Evolutionary conservation across 2,329 filamentous ascomycete genomes (phyloP).

Genomic region (Calonectria crousiana): DNA sequence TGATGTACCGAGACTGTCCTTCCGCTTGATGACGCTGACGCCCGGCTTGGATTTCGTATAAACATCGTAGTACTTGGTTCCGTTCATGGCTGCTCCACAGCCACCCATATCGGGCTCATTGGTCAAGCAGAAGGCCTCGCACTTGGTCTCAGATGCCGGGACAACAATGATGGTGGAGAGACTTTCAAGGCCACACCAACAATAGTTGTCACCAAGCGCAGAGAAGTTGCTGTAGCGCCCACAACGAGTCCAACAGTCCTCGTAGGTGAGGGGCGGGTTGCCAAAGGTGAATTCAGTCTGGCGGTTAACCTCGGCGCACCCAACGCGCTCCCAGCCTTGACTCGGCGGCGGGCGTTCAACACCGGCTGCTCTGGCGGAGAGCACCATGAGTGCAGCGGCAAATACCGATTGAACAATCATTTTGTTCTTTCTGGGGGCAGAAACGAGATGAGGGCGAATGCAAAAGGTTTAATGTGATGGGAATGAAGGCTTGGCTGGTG

Average conservation of each 20-base stretch:
- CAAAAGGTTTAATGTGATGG: background rate
- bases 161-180: background rate
- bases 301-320: background rate
- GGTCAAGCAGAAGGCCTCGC: background rate
- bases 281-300: background rate
- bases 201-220: background rate
- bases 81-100: background rate
- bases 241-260: background rate
- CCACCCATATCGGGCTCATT: background rate
- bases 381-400: background rate
- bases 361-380: background rate
- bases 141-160: background rate
- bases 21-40: background rate
- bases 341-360: background rate
- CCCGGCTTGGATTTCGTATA: background rate
- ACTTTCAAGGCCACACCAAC: background rate
- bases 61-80: background rate
- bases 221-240: background rate
- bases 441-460: background rate
- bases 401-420: background rate
- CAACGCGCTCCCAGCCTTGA: constrained; percentile 9
- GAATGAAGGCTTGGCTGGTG: background rate
- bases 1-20: background rate
- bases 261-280: background rate
- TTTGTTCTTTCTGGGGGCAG: background rate